Base-by-base conservation (phyloP, 108 stramenopile genomes). In the Pelagomonas calceolata region DNA sequence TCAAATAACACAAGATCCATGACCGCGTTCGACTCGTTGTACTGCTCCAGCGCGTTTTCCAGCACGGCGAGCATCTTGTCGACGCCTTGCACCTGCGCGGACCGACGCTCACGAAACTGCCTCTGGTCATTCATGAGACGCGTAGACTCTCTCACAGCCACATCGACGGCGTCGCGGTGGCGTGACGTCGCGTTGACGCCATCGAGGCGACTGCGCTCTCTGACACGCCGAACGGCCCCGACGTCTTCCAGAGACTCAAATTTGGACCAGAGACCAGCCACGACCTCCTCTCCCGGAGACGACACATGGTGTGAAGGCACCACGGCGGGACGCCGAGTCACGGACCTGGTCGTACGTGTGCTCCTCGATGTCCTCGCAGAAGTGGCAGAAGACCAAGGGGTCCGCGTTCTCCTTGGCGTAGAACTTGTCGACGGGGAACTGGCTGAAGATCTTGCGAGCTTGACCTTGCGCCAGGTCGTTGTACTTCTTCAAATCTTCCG, bases 1-100 rank as follows among this genome's bases (percentile, higher is more conserved):
- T 82, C 76, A 68, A 88, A 88, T n/a, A 88, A 71, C 31, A 88
- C 87, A 72, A 88, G 73, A 30, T 88, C 79, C 85, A 88, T 85
- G 45, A 71, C 79, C 30, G 87, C 75, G 51, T 84, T 82, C 29
- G 74, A 68, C 33, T 83, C 82, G 73, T 88, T 88, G 82, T 86
- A 85, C 63, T 83, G 80, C 33, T 64, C 65, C 0, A 88, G 73
- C 45, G 81, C 68, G 34, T 51, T 69, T 64, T 82, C 77, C 26
- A 85, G 60, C 15, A 78, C 73, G 32, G 63, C 21, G 43, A 35
- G 63, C 75, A 87, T 70, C 46, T 68, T 64, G 36, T 43, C 67
- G 32, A 85, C 66, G 67, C 63, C 72, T 7, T 46, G 36, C 29
- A 82, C 66, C 39, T 75, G 32, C n/a, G n/a, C n/a, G n/a, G n/a